phyloP scores from a whole-genome alignment of 306 rosid species.

The Geum urbanum region DNA sequence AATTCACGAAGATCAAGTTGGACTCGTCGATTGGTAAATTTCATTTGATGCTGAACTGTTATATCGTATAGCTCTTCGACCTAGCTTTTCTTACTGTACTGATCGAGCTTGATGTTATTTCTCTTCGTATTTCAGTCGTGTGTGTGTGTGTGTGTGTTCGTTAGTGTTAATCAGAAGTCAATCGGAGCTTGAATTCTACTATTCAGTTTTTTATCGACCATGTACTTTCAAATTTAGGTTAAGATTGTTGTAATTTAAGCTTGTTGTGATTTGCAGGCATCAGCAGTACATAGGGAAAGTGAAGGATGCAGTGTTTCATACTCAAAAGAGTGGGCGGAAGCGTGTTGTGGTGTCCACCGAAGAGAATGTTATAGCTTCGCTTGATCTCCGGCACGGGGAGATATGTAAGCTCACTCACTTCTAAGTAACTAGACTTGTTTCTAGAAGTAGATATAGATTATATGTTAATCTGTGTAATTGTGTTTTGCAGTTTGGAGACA shows the following conservation, averaged over 20 bases:
- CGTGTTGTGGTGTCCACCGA: slow-evolving; percentile 94
- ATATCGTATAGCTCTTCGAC: not conserved
- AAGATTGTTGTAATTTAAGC: not conserved
- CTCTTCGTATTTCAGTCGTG: not conserved
- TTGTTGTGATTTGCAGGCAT: slow-evolving; percentile 51
- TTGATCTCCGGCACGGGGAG: slow-evolving; percentile 97
- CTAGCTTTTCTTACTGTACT: not conserved
- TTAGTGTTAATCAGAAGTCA: not conserved
- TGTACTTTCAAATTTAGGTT: not conserved
- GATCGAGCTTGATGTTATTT: not conserved
- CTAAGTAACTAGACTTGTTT: not conserved
- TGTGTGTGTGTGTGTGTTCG: not conserved
- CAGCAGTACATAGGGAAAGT: slow-evolving; percentile 91
- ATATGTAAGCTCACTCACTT: slow-evolving; percentile 52
- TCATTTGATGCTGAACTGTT: not conserved
- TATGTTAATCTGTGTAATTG: slow-evolving; percentile 31
- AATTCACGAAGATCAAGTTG: slow-evolving; percentile 89
- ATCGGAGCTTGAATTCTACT: not conserved
- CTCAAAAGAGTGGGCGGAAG: slow-evolving; percentile 80
- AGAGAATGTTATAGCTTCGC: slow-evolving; percentile 95
- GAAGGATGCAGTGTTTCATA: slow-evolving; percentile 83
- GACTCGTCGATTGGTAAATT: slow-evolving; percentile 85
- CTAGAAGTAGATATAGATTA: not conserved
- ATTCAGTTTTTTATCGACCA: not conserved
- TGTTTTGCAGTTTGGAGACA: slow-evolving; percentile 96